phyloP scores from a whole-genome alignment of 208 protist genomes.

The Acanthamoeba rhysodes region DNA sequence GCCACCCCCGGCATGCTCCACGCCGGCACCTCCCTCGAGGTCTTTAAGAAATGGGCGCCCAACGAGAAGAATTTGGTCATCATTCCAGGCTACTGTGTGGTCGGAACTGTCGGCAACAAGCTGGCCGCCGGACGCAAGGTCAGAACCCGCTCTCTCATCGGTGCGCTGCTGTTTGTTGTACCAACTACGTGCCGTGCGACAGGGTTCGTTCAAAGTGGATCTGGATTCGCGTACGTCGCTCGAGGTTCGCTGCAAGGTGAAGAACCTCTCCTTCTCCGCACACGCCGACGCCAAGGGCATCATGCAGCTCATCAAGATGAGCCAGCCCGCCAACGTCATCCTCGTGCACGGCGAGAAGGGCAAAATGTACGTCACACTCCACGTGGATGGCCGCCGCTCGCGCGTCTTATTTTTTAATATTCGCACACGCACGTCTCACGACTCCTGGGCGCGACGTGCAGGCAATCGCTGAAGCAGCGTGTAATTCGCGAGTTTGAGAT shows the following conservation, averaged over 20 bases:
- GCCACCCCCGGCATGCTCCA: conserved; percentile 96
- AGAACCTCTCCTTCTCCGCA: conserved; percentile 86
- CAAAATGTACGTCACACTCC: conserved; percentile 88
- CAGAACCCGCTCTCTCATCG: neutral
- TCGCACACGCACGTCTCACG: neutral
- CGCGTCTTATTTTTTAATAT: neutral
- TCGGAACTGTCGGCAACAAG: conserved; percentile 93
- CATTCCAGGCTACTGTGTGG: conserved; percentile 95
- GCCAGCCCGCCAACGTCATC: conserved; percentile 89
- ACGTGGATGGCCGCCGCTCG: neutral
- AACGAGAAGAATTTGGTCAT: conserved; percentile 93
- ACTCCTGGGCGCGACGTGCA: neutral
- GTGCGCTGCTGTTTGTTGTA: neutral
- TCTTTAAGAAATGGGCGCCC: conserved; percentile 92
- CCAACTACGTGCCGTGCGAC: conserved; percentile 6
- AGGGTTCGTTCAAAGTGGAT: conserved; percentile 81
- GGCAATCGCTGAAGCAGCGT: conserved; percentile 74
- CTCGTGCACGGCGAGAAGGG: conserved; percentile 93
- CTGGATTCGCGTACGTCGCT: conserved; percentile 89
- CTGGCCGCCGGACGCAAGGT: conserved; percentile 80
- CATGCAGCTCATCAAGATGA: conserved; percentile 90
- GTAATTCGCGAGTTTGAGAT: conserved; percentile 68
- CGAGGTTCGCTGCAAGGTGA: conserved; percentile 88
- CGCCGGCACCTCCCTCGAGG: conserved; percentile 81
- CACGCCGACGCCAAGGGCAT: conserved; percentile 95